These are phyloP conservation scores for Colletotrichum phormii DNA, from an alignment of 2,329 filamentous ascomycete genomes.

Conservation along the genomic window DNA sequence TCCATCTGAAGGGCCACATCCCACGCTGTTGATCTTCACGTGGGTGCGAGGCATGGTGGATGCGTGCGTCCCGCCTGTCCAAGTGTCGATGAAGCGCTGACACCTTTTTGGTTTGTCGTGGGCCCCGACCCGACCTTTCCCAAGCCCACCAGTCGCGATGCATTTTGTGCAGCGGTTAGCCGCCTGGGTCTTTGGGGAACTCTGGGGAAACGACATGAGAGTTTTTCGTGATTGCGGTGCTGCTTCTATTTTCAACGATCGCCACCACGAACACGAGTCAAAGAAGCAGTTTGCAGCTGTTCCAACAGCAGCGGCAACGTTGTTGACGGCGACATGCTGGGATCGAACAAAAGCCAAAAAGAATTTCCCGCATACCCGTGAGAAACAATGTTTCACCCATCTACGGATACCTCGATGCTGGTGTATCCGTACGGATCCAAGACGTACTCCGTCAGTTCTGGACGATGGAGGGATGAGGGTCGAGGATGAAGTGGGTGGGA, in stretches of 20 bases:
- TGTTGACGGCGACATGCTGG: constrained; percentile 1
- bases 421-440: no score
- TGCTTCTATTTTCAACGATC: background rate
- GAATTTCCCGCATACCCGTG: constrained; percentile 5
- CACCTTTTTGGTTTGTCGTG: constrained; percentile 8
- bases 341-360: constrained; percentile 22
- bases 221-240: background rate
- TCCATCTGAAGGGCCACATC: constrained; percentile 20
- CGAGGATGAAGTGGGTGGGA: background rate
- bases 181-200: background rate
- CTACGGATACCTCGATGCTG: background rate
- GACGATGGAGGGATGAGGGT: background rate
- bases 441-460: no score
- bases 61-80: background rate
- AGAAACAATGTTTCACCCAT: constrained; percentile 18
- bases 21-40: constrained; percentile 20
- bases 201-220: constrained; percentile 6
- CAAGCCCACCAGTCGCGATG: background rate
- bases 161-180: background rate
- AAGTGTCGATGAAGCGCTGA: constrained; percentile 7
- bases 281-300: constrained; percentile 13
- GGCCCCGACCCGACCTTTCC: constrained; percentile 1
- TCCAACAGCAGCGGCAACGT: background rate
- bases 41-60: constrained; percentile 11
- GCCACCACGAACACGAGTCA: background rate